Evolutionary conservation across 2,329 filamentous ascomycete genomes (phyloP).

Genomic region (Arachnomyces sp.): DNA sequence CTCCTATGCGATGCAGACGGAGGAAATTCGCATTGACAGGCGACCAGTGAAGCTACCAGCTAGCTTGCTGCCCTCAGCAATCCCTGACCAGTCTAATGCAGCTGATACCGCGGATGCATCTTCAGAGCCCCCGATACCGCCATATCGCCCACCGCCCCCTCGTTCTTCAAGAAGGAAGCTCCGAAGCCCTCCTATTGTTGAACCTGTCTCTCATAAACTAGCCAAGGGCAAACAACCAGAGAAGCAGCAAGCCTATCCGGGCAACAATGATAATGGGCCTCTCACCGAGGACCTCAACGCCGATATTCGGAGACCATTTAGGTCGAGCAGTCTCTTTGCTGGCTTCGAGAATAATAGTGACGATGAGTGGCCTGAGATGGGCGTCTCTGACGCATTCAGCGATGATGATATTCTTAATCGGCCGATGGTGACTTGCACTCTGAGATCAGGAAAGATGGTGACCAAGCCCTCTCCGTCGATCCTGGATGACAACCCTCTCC

Average conservation of each 20-base stretch:
- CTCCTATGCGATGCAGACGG: conserved; percentile 68
- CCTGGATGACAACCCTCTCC: conserved; percentile 25
- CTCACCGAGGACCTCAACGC: conserved; percentile 51
- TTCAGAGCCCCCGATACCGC: conserved; percentile 23
- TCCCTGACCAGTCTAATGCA: conserved; percentile 47
- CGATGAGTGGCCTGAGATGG: conserved; percentile 26
- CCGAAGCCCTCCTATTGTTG: conserved; percentile 23
- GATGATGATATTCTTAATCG: conserved; percentile 39
- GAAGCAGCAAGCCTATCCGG: conserved; percentile 61
- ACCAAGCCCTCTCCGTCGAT: conserved; percentile 24
- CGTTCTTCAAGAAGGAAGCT: conserved; percentile 23
- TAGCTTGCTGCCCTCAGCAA: conserved; percentile 70
- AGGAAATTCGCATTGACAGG: conserved; percentile 78
- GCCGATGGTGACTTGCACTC: conserved; percentile 36
- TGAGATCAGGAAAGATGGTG: conserved; percentile 36
- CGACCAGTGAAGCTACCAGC: conserved; percentile 65
- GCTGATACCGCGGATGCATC: conserved; percentile 12
- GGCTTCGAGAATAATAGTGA: conserved; percentile 66
- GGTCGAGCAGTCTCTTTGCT: conserved; percentile 77
- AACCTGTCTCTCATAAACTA: conserved; percentile 37
- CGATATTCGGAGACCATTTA: conserved; percentile 59
- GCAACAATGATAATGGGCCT: conserved; percentile 73
- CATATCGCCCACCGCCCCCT: conserved; percentile 28
- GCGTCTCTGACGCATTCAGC: conserved; percentile 28
- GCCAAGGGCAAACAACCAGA: conserved; percentile 22